These are phyloP conservation scores for Hippophae tibetana DNA, from an alignment of 306 rosid genomes.

Conservation along the genomic window DNA sequence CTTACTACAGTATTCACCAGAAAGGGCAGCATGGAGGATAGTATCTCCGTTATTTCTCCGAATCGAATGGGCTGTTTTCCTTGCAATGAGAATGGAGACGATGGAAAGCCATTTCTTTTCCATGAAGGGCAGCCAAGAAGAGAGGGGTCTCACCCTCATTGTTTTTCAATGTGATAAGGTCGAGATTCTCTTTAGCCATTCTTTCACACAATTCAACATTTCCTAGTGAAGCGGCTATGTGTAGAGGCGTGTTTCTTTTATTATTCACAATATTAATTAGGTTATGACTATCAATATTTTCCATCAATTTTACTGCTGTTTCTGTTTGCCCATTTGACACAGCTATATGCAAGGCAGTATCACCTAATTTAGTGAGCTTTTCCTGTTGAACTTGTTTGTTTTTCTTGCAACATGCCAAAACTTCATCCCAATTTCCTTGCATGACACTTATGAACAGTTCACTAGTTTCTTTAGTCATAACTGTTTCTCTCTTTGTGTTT, in stretches of 20 bases:
- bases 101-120: constrained; percentile 8
- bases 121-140: constrained; percentile 21
- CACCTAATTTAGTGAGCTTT: constrained; percentile 14
- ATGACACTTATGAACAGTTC: constrained; percentile 12
- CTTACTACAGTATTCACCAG: constrained; percentile 20
- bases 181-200: background rate
- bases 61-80: background rate
- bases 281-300: background rate
- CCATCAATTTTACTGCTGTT: constrained; percentile 4
- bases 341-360: constrained; percentile 21
- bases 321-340: constrained; percentile 12
- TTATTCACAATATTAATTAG: background rate
- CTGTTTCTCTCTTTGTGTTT: background rate
- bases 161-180: constrained; percentile 6
- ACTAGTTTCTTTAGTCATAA: background rate
- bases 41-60: constrained; percentile 15
- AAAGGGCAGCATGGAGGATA: constrained; percentile 17
- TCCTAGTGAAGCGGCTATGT: constrained; percentile 16
- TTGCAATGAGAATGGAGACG: constrained; percentile 5
- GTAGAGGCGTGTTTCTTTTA: constrained; percentile 17
- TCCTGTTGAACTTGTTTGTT: background rate
- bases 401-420: background rate
- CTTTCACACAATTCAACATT: constrained; percentile 3
- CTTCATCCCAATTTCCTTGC: constrained; percentile 17
- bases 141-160: constrained; percentile 16